These are phyloP conservation scores for Emericellopsis cladophorae DNA, from an alignment of 2,329 filamentous ascomycete genomes.

Conservation along the genomic window DNA sequence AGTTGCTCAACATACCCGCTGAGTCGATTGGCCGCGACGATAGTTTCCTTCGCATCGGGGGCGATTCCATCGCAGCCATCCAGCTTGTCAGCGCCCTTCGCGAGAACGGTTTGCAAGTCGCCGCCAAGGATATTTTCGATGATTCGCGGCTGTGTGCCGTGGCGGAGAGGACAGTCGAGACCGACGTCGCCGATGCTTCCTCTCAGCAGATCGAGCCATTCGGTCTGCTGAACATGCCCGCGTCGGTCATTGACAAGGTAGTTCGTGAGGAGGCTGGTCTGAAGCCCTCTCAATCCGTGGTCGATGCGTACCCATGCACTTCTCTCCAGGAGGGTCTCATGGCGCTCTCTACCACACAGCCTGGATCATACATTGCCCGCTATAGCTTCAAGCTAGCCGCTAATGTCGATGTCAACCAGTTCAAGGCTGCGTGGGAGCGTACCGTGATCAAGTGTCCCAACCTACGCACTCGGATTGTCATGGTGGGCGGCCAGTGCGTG, in stretches of 20 bases:
- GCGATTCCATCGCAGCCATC: conserved; percentile 7
- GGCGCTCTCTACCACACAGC: conserved; percentile 14
- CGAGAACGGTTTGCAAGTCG: conserved; percentile 1
- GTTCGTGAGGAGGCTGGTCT: background rate
- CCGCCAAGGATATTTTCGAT: conserved; percentile 4
- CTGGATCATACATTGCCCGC: conserved; percentile 18
- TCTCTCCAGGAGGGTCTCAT: conserved; percentile 22
- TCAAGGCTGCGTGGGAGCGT: conserved; percentile 1
- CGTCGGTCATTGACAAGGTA: background rate
- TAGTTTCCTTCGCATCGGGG: conserved; percentile 6
- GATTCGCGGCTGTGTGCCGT: conserved; percentile 1
- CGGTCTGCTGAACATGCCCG: background rate
- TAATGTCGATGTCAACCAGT: background rate
- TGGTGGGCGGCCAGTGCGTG: conserved; percentile 3
- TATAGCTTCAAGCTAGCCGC: conserved; percentile 8
- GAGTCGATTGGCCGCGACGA: conserved; percentile 3
- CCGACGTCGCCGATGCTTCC: background rate
- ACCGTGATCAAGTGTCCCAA: conserved; percentile 2
- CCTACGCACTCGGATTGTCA: conserved; percentile 9
- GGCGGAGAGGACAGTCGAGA: background rate
- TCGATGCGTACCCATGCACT: conserved; percentile 22
- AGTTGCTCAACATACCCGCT: conserved; percentile 1
- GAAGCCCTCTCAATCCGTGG: conserved; percentile 1
- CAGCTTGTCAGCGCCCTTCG: conserved; percentile 1
- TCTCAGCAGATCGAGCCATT: background rate